Evolutionary conservation across 2,329 filamentous ascomycete species (phyloP), one percentile per base, ranked within the genome.

Genomic region (Sporothrix dimorphospora): DNA sequence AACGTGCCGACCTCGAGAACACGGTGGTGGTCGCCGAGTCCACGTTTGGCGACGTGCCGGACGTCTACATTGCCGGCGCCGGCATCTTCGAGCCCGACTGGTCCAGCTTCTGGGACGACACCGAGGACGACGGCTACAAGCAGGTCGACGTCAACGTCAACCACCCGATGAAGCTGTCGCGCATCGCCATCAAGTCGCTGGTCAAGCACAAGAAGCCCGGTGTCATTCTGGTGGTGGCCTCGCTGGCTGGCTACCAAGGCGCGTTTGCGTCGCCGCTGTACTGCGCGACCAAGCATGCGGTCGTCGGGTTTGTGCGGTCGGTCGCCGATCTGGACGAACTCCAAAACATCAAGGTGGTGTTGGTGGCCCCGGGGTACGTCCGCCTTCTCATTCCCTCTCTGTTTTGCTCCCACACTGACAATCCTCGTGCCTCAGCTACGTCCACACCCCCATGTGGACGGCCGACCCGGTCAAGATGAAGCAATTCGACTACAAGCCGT

Each of bases 91-190:
- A 82, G 71, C 80, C 80, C 75, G 42, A 72, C 27, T 78, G 74
- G 75, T 80, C 78, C 5, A 80, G 79, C 63, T 82, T 81, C 76
- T 80, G 80, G 78, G 73, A 79, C 57, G 81, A 83, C 75, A 76
- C 76, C 4, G 80, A 82, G 72, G 74, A 76, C 4, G 76, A 79
- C 40, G 42, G 72, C 47, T 82, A 81, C 74, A 73, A 74, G 19
- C 55, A 74, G 4, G 69, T 82, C 38, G 75, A 77, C 7, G 79
- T 82, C 75, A 82, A 82, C 73, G 72, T 79, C 21, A 77, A 78
- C 61, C 81, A 83, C 72, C 80, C 81, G 3, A 77, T 81, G 38
- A 82, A 82, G 72, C 76, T 83, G n/a, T 78, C 81, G 0, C 75
- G 81, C 2, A 80, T 83, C 40, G 80, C 79, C 8, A 80, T 82